Evolutionary conservation across 2,329 filamentous ascomycete species (phyloP).

Genomic region (Coniochaeta sp.): DNA sequence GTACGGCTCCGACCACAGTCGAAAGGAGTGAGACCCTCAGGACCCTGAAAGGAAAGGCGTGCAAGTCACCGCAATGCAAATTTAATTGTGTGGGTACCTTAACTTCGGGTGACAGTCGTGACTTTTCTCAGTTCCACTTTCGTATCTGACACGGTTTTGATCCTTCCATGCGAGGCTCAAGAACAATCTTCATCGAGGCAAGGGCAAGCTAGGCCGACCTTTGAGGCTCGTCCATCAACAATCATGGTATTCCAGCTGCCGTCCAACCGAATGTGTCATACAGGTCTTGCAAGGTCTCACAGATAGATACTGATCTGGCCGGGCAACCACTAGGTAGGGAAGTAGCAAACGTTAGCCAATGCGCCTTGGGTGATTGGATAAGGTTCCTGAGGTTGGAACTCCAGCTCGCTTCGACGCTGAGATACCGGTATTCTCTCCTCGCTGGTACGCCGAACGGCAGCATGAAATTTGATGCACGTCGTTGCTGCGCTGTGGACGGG

Average conservation of each 20-base stretch:
- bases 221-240: neutral
- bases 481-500: neutral
- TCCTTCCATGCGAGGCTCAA: neutral
- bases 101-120: neutral
- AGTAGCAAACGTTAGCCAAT: neutral
- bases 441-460: neutral
- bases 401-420: neutral
- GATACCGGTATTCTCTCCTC: neutral
- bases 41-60: neutral
- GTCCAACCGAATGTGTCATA: too few relatives aligned
- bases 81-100: neutral
- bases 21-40: neutral
- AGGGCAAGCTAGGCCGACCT: neutral
- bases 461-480: neutral
- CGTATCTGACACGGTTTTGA: neutral
- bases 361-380: neutral
- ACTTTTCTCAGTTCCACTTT: neutral
- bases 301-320: neutral
- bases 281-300: neutral
- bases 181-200: neutral
- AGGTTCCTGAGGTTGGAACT: neutral
- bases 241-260: neutral
- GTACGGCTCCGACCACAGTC: neutral
- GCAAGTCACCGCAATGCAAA: neutral
- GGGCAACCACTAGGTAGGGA: too few relatives aligned